These are phyloP conservation scores for Boletus semigastroideus DNA, from an alignment of 1,284 basidiomycete species.

Conservation along the genomic window DNA sequence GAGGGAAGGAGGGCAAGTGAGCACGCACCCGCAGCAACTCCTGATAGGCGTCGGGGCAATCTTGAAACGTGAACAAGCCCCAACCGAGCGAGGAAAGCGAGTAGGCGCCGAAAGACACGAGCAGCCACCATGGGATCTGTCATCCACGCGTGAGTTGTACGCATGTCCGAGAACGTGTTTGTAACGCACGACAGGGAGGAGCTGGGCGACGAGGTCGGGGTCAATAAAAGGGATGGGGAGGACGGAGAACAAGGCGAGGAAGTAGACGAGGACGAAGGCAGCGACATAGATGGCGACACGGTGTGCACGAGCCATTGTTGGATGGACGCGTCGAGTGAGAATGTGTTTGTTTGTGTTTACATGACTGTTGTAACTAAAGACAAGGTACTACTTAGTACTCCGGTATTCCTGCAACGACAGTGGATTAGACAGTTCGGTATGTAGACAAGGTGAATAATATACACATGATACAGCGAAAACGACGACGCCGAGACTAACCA, in stretches of 20 bases:
- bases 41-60: slow-evolving; percentile 76
- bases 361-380: no score
- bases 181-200: slow-evolving; percentile 53
- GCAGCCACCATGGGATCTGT: slow-evolving; percentile 77
- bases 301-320: slow-evolving; percentile 24
- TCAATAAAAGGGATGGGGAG: slow-evolving; percentile 54
- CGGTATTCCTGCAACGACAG: no score
- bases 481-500: no score
- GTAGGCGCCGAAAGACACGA: slow-evolving; percentile 74
- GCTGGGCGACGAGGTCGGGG: slow-evolving; percentile 40
- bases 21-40: slow-evolving; percentile 58
- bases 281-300: slow-evolving; percentile 15
- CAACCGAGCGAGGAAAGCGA: slow-evolving; percentile 73
- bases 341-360: no score
- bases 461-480: no score
- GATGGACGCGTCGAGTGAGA: background rate
- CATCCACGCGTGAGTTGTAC: no score
- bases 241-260: slow-evolving; percentile 45
- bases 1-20: background rate
- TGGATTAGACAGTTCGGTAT: no score
- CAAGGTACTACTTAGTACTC: no score
- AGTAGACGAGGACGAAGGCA: slow-evolving; percentile 13
- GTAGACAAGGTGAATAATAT: no score
- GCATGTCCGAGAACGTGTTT: background rate
- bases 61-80: slow-evolving; percentile 69